Evolutionary conservation across 345 rosid genomes (phyloP), one percentile per base, ranked within the genome.

Genomic region (Aegle marmelos): DNA sequence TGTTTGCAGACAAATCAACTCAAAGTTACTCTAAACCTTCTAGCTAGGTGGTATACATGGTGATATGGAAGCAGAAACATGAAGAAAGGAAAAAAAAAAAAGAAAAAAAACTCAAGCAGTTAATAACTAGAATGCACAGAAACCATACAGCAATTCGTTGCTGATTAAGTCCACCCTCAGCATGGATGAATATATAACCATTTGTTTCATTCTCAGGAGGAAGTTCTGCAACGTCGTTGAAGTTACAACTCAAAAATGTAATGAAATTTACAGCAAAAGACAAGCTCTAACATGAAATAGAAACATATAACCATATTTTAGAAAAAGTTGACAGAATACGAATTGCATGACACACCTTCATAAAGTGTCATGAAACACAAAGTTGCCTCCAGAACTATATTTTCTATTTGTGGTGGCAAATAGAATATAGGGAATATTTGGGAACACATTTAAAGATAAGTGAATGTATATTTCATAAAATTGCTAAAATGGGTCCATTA

Each of bases 131-230:
- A 76, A 9, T 56, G 79, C 71, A 80, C 30, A 73, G 69, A 83
- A 85, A 79, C 68, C 91, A 81, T 93, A 97, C 99, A 74, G 98
- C 98, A 72, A 97, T 97, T 63, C 99, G 86, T 84, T 97, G 99
- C 83, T 97, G 99, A 93, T 97, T 97, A 84, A 97, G 82, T 79
- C 99, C 98, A 63, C 99, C 99, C 87, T 97, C 99, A 9, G 99
- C 99, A 84, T 97, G 97, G 79, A 97, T 93, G 82, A 97, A 97
- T 76, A 97, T 89, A 81, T 94, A 97, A 27, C 98, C 99, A 81
- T 78, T 93, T 81, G 98, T 97, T 87, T 93, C 98, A 87, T 97
- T 97, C 88, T 93, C 94, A 2, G 87, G 88, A 84, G 91, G 96
- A 86, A 97, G 84, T 89, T 90, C 98, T 97, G 98, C 83, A 84